Base-by-base conservation (phyloP, 1,284 basidiomycete genomes). In the Ustilago cynodontis region DNA sequence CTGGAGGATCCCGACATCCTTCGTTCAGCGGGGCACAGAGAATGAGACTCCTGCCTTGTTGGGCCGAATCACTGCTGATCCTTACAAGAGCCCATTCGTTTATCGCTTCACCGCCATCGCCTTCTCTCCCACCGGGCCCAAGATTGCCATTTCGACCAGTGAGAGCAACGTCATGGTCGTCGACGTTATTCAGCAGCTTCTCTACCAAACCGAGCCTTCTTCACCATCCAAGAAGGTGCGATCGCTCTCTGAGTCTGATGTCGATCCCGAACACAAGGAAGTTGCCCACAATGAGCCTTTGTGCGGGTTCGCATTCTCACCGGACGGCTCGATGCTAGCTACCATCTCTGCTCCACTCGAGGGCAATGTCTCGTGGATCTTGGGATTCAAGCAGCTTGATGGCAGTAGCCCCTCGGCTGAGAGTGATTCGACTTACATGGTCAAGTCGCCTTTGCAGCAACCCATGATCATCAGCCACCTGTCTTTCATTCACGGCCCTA, bases 141-240 rank as follows among this genome's bases (percentile, higher is more conserved):
- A 43, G 52, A 56, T 72, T n/a, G 70, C 70, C 24, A 59, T 72
- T 52, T 64, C 70, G 11, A 72, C 70, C 16, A 72, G 64, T 58
- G 64, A 66, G 49, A 64, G 41, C 47, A 53, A 63, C 24, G 56
- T 72, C 49, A 45, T 72, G 13, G 41, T 72, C 24, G 28, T 72
- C 29, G 69, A 71, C 11, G 35, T 66, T 18, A 50, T 37, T 22
- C 52, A 59, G 54, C 64, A 65, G 59, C 29, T 71, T 35, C 49
- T 52, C 18, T 10, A 35, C 33, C 55, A 52, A 29, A 20, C n/a
- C 16, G 52, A 43, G n/a, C 16, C 49, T 1, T n/a, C 54, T 2
- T 59, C 68, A 20, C 45, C 68, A 1, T 60, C 57, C 22, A 60
- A 53, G 29, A 54, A 52, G 37, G 2, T 53, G 22, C 62, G 50